phyloP scores from a whole-genome alignment of 2,329 filamentous ascomycete genomes.

The Nigrospora sphaerica region DNA sequence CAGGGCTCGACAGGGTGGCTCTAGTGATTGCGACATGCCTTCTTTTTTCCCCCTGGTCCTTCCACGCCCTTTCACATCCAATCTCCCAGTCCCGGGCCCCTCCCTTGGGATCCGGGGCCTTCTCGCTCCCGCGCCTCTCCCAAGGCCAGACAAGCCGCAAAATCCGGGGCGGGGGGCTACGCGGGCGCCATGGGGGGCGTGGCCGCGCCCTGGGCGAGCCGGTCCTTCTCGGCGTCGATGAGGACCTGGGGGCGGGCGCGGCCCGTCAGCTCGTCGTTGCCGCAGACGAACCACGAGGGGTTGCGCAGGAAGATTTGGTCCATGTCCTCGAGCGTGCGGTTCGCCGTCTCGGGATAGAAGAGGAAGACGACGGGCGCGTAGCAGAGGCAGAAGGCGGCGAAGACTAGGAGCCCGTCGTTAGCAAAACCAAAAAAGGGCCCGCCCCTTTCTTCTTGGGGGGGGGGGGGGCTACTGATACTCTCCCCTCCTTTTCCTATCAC shows the following conservation, averaged over 20 bases:
- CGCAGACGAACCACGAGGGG: constrained; percentile 12
- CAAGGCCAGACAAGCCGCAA: too few relatives aligned
- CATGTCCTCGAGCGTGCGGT: constrained; percentile 45
- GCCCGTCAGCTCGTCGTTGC: constrained; percentile 12
- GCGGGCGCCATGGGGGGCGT: not conserved
- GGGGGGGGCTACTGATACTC: too few relatives aligned
- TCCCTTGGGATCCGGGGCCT: too few relatives aligned
- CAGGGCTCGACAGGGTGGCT: too few relatives aligned
- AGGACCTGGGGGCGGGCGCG: constrained; percentile 10
- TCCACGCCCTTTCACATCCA: too few relatives aligned
- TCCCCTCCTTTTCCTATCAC: too few relatives aligned
- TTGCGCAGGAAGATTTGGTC: constrained; percentile 15
- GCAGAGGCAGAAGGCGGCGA: constrained; percentile 14
- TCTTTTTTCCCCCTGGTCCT: too few relatives aligned
- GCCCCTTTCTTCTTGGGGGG: too few relatives aligned
- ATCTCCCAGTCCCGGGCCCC: too few relatives aligned
- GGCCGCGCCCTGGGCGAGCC: constrained; percentile 4
- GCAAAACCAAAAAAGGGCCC: not conserved
- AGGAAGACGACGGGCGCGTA: constrained; percentile 32
- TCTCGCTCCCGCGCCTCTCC: too few relatives aligned
- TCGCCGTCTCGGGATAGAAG: constrained; percentile 37
- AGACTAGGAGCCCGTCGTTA: constrained; percentile 10
- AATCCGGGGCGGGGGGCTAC: too few relatives aligned
- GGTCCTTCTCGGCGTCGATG: constrained; percentile 9
- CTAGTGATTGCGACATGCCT: too few relatives aligned